Evolutionary conservation across 179 eudicot species (phyloP).

Genomic region (Spergularia azorica): DNA sequence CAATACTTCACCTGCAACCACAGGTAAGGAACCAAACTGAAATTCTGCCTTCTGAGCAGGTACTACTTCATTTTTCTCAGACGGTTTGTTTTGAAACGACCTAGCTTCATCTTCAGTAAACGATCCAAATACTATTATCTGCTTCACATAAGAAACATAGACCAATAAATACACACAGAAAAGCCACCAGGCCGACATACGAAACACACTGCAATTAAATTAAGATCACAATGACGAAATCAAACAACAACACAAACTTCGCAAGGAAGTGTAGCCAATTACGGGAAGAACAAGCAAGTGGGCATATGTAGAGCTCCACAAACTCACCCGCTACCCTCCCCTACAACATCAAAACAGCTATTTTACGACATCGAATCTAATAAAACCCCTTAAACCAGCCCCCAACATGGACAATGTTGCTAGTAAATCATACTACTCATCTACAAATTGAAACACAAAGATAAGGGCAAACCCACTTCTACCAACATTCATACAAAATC

Average conservation of each 20-base stretch:
- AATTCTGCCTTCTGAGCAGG: conserved; percentile 40
- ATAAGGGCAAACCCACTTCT: neutral
- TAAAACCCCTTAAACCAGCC: too few relatives aligned
- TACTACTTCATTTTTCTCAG: conserved; percentile 32
- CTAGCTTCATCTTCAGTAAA: conserved; percentile 86
- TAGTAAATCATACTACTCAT: too few relatives aligned
- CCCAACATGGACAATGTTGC: too few relatives aligned
- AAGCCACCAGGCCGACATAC: neutral
- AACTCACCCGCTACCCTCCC: too few relatives aligned
- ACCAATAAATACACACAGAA: neutral
- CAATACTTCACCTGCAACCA: conserved; percentile 40
- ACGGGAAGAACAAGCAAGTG: too few relatives aligned
- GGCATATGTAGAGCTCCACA: too few relatives aligned
- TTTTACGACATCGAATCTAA: too few relatives aligned
- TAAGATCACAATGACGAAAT: neutral
- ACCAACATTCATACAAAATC: neutral
- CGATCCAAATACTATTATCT: conserved; percentile 88
- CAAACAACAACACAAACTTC: too few relatives aligned
- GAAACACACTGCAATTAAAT: neutral
- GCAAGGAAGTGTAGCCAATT: too few relatives aligned
- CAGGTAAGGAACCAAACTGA: conserved; percentile 48
- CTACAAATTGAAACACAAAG: neutral
- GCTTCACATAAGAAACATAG: conserved; percentile 9
- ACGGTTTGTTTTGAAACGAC: conserved; percentile 48
- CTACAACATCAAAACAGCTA: too few relatives aligned